Percentiles rank a stretch among this genome's conserved stretches.
Conservation (phyloP, 352 stramenopile species). For the Phytopythium sindhum region DNA sequence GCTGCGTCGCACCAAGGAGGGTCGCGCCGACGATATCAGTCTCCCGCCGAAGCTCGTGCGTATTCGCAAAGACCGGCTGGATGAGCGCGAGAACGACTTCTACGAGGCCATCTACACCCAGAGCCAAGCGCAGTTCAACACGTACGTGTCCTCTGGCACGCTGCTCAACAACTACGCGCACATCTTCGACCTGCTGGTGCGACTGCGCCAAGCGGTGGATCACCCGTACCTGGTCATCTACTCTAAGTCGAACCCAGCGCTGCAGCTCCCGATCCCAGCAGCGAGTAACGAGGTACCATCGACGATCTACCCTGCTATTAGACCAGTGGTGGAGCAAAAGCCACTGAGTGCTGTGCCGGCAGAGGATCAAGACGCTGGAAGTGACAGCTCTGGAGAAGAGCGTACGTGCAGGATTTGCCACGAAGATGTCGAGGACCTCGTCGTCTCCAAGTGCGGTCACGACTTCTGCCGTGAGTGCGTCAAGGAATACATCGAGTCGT, state of each 20-base stretch:
- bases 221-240: conserved; percentile 98
- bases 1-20: conserved; percentile 97
- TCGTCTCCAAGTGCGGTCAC: conserved; percentile 88
- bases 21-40: conserved; percentile 94
- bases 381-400: conserved; percentile 23
- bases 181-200: conserved; percentile 98
- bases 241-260: conserved; percentile 81
- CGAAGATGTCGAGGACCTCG: conserved; percentile 88
- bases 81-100: conserved; percentile 96
- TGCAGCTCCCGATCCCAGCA: conserved; percentile 46
- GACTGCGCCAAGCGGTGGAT: conserved; percentile 97
- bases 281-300: not conserved
- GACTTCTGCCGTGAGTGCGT: conserved; percentile 91
- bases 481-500: conserved; percentile 75
- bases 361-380: conserved; percentile 8
- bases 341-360: conserved; percentile 32
- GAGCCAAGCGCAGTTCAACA: conserved; percentile 97
- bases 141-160: conserved; percentile 96
- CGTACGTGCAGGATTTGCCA: conserved; percentile 90
- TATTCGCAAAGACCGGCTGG: conserved; percentile 79
- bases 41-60: conserved; percentile 87
- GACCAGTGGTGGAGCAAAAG: conserved; percentile 58
- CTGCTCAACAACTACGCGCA: conserved; percentile 99
- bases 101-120: conserved; percentile 99
- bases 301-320: conserved; percentile 14